These are phyloP conservation scores for Phytomonas francai DNA, from an alignment of 208 protist species.

Conservation along the genomic window DNA sequence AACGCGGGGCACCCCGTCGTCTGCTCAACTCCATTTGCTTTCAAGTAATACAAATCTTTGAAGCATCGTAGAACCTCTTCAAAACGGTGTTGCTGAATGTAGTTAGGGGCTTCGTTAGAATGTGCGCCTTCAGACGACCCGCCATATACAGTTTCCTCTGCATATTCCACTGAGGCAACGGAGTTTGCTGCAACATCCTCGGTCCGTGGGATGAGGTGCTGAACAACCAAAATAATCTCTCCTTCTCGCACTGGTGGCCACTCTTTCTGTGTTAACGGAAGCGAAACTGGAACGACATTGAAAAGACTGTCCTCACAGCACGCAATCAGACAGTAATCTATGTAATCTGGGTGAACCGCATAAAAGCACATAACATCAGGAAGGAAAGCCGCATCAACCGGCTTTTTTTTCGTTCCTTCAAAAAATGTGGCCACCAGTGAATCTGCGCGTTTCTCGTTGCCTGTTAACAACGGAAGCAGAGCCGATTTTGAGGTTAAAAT, in stretches of 20 bases:
- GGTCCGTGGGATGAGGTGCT: slow-evolving; percentile 55
- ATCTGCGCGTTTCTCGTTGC: slow-evolving; percentile 17
- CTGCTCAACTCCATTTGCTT: slow-evolving; percentile 43
- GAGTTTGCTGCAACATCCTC: slow-evolving; percentile 7
- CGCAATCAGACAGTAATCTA: slow-evolving; percentile 88
- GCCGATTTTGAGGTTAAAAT: slow-evolving; percentile 57
- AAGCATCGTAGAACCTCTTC: slow-evolving; percentile 76
- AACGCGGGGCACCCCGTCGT: slow-evolving; percentile 85
- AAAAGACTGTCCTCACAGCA: slow-evolving; percentile 60
- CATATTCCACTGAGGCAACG: neutral
- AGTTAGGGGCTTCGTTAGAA: neutral
- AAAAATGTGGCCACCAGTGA: slow-evolving; percentile 77
- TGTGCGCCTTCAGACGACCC: neutral
- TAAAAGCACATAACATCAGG: slow-evolving; percentile 72
- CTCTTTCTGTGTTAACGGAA: slow-evolving; percentile 63
- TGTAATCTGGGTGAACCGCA: slow-evolving; percentile 70
- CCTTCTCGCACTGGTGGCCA: slow-evolving; percentile 74
- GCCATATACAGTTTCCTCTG: neutral
- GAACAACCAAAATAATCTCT: slow-evolving; percentile 77
- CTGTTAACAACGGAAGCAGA: slow-evolving; percentile 13
- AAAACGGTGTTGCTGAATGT: slow-evolving; percentile 52
- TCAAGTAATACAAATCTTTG: slow-evolving; percentile 68
- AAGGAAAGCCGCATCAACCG: slow-evolving; percentile 53
- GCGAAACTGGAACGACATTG: slow-evolving; percentile 64
- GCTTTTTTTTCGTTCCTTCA: slow-evolving; percentile 80